Base-by-base conservation (phyloP, 371 early-diverging fungal species). In the Apophysomyces ossiformis region DNA sequence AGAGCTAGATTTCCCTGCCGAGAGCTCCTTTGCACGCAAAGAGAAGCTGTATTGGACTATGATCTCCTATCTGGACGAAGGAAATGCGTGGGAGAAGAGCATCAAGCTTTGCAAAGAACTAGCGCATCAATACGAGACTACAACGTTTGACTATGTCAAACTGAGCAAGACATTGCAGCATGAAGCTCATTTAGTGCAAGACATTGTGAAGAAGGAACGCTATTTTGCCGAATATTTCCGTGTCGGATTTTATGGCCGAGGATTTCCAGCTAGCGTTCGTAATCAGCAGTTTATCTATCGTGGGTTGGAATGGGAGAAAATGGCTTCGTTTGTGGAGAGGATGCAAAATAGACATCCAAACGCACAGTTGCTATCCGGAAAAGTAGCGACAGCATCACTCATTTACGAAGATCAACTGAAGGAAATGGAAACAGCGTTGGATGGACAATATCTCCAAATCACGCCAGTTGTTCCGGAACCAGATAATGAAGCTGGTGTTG, bases 171-270 rank as follows among this genome's bases (percentile, higher is more conserved):
- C 87, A 8, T 72, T 89, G 4, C 74, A 79, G 13, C 78, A 81
- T 7, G 85, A 87, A 70, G 90, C 91, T 0, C 71, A 73, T n/a
- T 68, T 90, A 46, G 77, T 78, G 32, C 82, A 87, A 9, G 78
- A 77, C 45, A 88, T 93, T 63, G 73, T 81, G 15, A 82, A 76
- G 43, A 85, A 88, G 64, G 88, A 89, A 37, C 81, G 91, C 8
- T 91, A 84, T 60, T 89, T 79, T 64, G 83, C 87, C 2, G 87
- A 85, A 41, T 94, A 92, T 74, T 94, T 87, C 73, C 83, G 92
- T 5, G 94, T 94, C 13, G 90, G 84, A 0, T 93, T 90, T 67
- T 91, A 88, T 71, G 94, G 94, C 6, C 71, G 76, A 37, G 90
- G 87, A 0, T 92, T 88, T 47, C 82, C 85, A 7, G 69, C 77